Evolutionary conservation across 1,139 yeast genomes (phyloP).

Genomic region (Protomyces inundatus): DNA sequence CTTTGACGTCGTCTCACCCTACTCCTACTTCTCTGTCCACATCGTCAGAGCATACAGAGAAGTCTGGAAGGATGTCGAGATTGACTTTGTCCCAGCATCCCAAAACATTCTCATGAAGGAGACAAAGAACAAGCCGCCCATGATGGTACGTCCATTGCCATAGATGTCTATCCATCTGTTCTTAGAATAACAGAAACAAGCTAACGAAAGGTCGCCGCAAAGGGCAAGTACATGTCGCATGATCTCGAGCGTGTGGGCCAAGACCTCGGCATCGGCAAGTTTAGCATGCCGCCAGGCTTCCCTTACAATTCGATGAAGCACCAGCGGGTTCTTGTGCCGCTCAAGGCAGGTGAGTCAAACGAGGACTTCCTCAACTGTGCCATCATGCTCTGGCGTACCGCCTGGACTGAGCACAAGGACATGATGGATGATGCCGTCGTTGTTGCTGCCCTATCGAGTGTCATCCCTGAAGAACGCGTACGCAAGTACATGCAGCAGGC

Average conservation of each 20-base stretch:
- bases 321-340: conserved; percentile 3
- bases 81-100: conserved; percentile 7
- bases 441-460: conserved; percentile 6
- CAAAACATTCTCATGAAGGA: conserved; percentile 19
- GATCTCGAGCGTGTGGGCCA: conserved; percentile 4
- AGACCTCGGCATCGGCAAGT: conserved; percentile 14
- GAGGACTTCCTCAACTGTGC: conserved; percentile 18
- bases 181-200: too few relatives aligned
- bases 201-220: background rate
- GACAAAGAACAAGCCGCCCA: conserved; percentile 15
- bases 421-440: conserved; percentile 4
- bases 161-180: too few relatives aligned
- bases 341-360: conserved; percentile 8
- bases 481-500: conserved; percentile 6
- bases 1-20: conserved; percentile 14
- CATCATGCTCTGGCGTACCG: conserved; percentile 11
- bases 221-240: conserved; percentile 8
- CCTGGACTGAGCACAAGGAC: conserved; percentile 25
- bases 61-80: conserved; percentile 16
- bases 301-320: conserved; percentile 21
- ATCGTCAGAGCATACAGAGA: conserved; percentile 15
- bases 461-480: conserved; percentile 10
- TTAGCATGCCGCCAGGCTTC: conserved; percentile 4
- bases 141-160: background rate
- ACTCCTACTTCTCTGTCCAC: conserved; percentile 19